Percentiles rank a stretch among this genome's conserved stretches.
Evolutionary conservation across 2,329 filamentous ascomycete genomes (phyloP).

Genomic region (Microdochium bolleyi): DNA sequence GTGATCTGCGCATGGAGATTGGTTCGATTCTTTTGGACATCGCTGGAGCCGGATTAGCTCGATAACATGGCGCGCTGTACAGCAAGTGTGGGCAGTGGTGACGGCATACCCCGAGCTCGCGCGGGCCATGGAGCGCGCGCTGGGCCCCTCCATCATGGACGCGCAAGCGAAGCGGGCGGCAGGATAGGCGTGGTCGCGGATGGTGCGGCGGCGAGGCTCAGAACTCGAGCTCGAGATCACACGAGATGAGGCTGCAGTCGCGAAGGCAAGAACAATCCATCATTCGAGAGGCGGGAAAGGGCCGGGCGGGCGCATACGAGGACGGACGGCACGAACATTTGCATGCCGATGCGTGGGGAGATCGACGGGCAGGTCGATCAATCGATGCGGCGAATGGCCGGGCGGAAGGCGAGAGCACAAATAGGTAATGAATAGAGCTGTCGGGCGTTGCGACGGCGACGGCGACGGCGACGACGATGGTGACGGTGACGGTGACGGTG

Average conservation of each 20-base stretch:
- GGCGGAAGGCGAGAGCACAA: neutral
- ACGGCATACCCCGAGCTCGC: neutral
- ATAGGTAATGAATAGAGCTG: neutral
- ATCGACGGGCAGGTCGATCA: neutral
- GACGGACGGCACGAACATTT: neutral
- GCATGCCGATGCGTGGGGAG: neutral
- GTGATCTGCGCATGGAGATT: conserved; percentile 12
- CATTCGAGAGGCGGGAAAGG: neutral
- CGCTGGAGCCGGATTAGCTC: conserved; percentile 2
- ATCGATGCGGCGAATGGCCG: no score
- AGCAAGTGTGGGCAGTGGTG: neutral
- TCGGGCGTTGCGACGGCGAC: neutral
- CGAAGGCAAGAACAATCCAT: neutral
- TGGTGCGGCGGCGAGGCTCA: neutral
- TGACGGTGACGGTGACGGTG: neutral
- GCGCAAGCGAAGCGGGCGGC: neutral
- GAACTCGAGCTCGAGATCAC: neutral
- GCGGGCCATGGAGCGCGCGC: neutral
- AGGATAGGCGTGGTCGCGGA: neutral
- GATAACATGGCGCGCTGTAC: conserved; percentile 1
- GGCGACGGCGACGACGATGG: neutral
- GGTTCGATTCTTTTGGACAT: conserved; percentile 15
- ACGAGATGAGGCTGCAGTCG: neutral
- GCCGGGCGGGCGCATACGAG: neutral
- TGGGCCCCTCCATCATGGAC: neutral